Evolutionary conservation across 306 rosid species (phyloP).

Genomic region (Pyrus communis): DNA sequence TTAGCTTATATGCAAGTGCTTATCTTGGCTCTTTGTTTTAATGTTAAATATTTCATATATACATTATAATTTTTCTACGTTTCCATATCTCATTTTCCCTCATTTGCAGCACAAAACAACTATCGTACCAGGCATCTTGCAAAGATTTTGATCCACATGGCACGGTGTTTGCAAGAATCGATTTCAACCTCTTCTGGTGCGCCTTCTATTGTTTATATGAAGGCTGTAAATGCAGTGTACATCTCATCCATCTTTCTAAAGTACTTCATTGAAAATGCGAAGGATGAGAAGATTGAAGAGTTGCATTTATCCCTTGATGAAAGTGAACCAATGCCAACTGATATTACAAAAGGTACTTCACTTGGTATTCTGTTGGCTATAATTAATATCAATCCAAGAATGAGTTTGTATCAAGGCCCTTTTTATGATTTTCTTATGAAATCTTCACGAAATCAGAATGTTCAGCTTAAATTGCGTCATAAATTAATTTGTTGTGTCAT

Average conservation of each 20-base stretch:
- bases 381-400: background rate
- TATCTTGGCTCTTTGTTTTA: background rate
- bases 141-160: slow-evolving; percentile 81
- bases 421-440: background rate
- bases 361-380: background rate
- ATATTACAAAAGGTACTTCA: slow-evolving; percentile 51
- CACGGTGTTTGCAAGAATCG: slow-evolving; percentile 74
- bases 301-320: slow-evolving; percentile 58
- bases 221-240: slow-evolving; percentile 82
- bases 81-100: background rate
- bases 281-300: slow-evolving; percentile 41
- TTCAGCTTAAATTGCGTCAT: background rate
- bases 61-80: background rate
- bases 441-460: background rate
- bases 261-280: slow-evolving; percentile 67
- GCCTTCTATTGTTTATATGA: slow-evolving; percentile 48
- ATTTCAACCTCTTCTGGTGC: slow-evolving; percentile 57
- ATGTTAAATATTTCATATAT: background rate
- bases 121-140: slow-evolving; percentile 76
- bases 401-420: background rate
- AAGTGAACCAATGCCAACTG: slow-evolving; percentile 42
- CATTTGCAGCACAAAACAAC: slow-evolving; percentile 72
- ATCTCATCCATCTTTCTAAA: slow-evolving; percentile 74
- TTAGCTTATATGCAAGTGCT: background rate
- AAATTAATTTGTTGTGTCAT: background rate